Evolutionary conservation across 2,329 filamentous ascomycete genomes (phyloP).

Genomic region (Aspergillus sojae): DNA sequence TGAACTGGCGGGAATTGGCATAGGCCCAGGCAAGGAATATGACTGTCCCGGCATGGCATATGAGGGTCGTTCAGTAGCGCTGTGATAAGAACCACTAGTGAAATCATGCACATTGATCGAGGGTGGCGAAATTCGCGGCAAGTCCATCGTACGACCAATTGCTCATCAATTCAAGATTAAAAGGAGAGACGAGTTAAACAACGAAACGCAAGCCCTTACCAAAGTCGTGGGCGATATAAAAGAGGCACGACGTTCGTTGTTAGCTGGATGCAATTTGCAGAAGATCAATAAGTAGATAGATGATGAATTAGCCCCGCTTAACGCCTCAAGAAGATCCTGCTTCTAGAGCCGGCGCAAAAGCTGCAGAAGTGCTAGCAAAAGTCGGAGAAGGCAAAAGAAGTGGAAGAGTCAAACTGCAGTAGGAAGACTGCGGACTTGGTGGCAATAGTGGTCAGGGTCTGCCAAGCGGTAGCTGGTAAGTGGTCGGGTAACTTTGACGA

Average conservation of each 20-base stretch:
- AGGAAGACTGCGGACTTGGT: slow-evolving; percentile 3
- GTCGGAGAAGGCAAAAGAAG: slow-evolving; percentile 1
- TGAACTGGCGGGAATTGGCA: slow-evolving; percentile 65
- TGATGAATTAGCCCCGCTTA: slow-evolving; percentile 1
- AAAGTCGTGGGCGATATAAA: slow-evolving; percentile 2
- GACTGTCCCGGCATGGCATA: slow-evolving; percentile 46
- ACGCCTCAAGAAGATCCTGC: slow-evolving; percentile 24
- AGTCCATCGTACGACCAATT: slow-evolving; percentile 46
- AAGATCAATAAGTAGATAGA: background rate
- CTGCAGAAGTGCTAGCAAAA: background rate
- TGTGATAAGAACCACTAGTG: slow-evolving; percentile 34
- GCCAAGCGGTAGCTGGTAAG: slow-evolving; percentile 1
- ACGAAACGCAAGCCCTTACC: slow-evolving; percentile 5
- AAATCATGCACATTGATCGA: slow-evolving; percentile 48
- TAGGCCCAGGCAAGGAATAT: slow-evolving; percentile 53
- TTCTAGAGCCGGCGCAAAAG: slow-evolving; percentile 15
- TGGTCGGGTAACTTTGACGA: background rate
- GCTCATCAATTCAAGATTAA: slow-evolving; percentile 18
- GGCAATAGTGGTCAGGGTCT: slow-evolving; percentile 1
- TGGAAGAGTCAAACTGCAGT: background rate
- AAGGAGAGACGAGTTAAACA: background rate
- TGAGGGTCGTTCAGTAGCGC: slow-evolving; percentile 38
- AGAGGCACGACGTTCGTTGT: slow-evolving; percentile 11
- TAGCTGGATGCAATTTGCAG: slow-evolving; percentile 6
- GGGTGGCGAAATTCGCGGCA: slow-evolving; percentile 44